Percentiles rank a stretch among this genome's conserved stretches.
phyloP scores from a whole-genome alignment of 2,329 filamentous ascomycete species.

The Fonsecaea erecta region DNA sequence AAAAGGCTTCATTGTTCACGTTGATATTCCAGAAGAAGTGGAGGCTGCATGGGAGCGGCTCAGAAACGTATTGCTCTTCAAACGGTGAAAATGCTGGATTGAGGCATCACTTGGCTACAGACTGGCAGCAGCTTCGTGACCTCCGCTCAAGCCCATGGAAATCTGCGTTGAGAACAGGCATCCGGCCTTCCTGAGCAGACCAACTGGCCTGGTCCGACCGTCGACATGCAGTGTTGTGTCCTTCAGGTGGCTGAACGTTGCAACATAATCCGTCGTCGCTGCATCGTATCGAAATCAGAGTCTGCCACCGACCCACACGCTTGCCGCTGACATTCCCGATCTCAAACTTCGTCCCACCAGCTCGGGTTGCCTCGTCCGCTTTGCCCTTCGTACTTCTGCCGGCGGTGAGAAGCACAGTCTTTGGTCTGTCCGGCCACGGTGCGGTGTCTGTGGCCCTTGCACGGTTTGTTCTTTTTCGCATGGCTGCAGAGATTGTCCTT shows the following conservation, averaged over 20 bases:
- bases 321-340: neutral
- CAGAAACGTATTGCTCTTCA: slow-evolving; percentile 10
- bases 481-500: slow-evolving; percentile 18
- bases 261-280: neutral
- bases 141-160: neutral
- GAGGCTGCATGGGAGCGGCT: slow-evolving; percentile 43
- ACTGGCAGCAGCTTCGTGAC: neutral
- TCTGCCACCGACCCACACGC: neutral
- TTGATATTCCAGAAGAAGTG: slow-evolving; percentile 47
- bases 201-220: neutral
- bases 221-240: neutral
- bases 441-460: slow-evolving; percentile 15
- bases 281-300: neutral
- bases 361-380: slow-evolving; percentile 25
- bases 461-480: slow-evolving; percentile 25
- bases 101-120: neutral
- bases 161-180: neutral
- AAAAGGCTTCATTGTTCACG: slow-evolving; percentile 51
- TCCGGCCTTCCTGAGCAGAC: neutral
- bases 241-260: neutral
- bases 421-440: slow-evolving; percentile 20
- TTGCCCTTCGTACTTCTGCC: slow-evolving; percentile 22
- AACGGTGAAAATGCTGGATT: slow-evolving; percentile 14
- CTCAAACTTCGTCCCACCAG: slow-evolving; percentile 24
- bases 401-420: slow-evolving; percentile 21